Evolutionary conservation across 2,329 filamentous ascomycete species (phyloP), one percentile per base, ranked within the genome.

Genomic region (Pseudogymnoascus sp.): DNA sequence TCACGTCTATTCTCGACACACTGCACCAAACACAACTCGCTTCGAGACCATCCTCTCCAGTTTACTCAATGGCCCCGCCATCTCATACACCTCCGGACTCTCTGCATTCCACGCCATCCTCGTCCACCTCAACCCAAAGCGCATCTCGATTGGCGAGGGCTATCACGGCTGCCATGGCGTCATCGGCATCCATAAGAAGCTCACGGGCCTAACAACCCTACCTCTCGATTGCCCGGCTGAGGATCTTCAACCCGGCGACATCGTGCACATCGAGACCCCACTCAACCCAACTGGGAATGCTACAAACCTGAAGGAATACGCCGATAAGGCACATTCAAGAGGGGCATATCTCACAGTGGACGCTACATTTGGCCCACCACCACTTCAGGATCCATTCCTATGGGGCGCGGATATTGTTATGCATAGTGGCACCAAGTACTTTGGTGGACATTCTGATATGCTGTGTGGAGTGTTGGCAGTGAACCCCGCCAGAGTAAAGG

Each of bases 101-200:
- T 84, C 91, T 9, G 91, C 93, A 60, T 93, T 97, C 77, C 90
- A 97, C 75, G 93, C 91, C 33, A 79, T 96, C 63, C 82, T 97
- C 1, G 87, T 93, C n/a, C 86, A 87, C 71, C 78, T 96, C 7
- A 92, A 96, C 73, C 95, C 95, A 0, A 86, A 86, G 69, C 87
- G 88, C 63, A 85, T 97, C 62, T 88, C 91, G 68, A 91, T 97
- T 67, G 87, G 87, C 38, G 86, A 83, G 14, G 93, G 92, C 43
- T 99, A 97, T 77, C 95, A 97, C 77, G 95, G 95, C 69, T 96
- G 91, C 76, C 91, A 96, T 75, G 91, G 90, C 65, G 90, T 96
- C 31, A 83, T 97, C 69, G 76, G 76, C 33, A 77, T 97, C 62
- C 81, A 96, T 67, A 76, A 82, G 64, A 90, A 91, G 66, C 84